phyloP scores from a whole-genome alignment of 176 grass and related monocot genomes.

The Phoenix dactylifera region DNA sequence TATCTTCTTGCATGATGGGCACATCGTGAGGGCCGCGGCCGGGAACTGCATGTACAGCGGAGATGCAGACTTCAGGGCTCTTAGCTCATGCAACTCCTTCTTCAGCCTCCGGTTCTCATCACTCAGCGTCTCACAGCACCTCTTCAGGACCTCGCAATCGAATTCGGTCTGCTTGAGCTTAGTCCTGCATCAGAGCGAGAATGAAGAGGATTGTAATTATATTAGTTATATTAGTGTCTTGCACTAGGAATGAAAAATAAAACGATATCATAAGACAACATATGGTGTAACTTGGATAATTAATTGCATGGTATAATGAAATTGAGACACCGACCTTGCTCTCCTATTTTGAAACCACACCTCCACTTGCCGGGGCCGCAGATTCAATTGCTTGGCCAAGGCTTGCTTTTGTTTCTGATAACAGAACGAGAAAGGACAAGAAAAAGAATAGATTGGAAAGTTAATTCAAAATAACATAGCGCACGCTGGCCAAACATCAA shows the following conservation, averaged over 20 bases:
- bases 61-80: constrained; percentile 3
- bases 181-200: neutral
- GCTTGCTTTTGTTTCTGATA: constrained; percentile 21
- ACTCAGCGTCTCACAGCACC: constrained; percentile 15
- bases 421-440: neutral
- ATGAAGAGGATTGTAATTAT: too few species aligned
- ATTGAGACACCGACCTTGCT: constrained; percentile 5
- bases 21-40: constrained; percentile 6
- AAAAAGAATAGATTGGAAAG: neutral
- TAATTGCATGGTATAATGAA: neutral
- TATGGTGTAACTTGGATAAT: too few species aligned
- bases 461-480: too few species aligned
- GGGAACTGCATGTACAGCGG: constrained; percentile 15
- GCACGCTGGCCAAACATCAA: too few species aligned
- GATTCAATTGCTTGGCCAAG: constrained; percentile 20
- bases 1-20: constrained; percentile 21
- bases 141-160: constrained; percentile 11
- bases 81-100: constrained; percentile 19
- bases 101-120: constrained; percentile 18
- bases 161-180: constrained; percentile 21
- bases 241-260: too few species aligned
- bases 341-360: constrained; percentile 31
- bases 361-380: constrained; percentile 20
- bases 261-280: too few species aligned
- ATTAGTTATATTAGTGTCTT: too few species aligned